Base-by-base conservation (phyloP, 2,329 filamentous ascomycete species). In the Lachnellula hyalina region DNA sequence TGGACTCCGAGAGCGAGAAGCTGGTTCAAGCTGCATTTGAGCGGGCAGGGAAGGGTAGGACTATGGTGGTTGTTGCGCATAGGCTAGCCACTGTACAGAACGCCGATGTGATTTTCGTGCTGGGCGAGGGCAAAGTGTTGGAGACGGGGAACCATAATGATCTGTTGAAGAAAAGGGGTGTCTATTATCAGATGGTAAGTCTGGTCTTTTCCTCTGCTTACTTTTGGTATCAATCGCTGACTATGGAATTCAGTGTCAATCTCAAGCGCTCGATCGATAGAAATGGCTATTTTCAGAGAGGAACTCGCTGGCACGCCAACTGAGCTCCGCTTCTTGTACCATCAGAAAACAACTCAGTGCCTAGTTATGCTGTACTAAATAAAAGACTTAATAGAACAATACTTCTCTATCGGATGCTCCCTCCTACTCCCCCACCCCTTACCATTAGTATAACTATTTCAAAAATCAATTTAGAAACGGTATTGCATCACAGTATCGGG, bases 21-120 rank as follows among this genome's bases (percentile, higher is more conserved):
- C 67, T 80, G 3, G 77, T 85, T 1, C 80, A 92, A 69, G 75
- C 74, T 0, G 86, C 87, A 0, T 83, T 92, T 65, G 85, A 90
- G 73, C 75, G 75, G 42, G 83, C 82, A 0, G 77, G 77, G 3
- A 75, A 77, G 59, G 80, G 80, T 2, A 89, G 88, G 57, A 84
- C 89, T 2, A 90, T 88, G 62, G 75, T 94, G 3, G 87, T 87
- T 2, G 87, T 94, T 11, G 89, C 89, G 1, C 89, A 93, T 68
- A 77, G 89, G 14, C 74, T 93, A 48, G 85, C 85, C 0, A 93
- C 87, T 12, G 84, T 92, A 19, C 87, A 89, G 69, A 86, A 91
- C 62, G 87, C 88, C 1, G 64, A 67, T 58, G 56, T 65, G 8
- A 66, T 67, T 51, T 67, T 66, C 46, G 65, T 67, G 28, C 45